Percentiles rank a stretch among this genome's conserved stretches.
Conservation (phyloP, 768 basidiomycete species). For the Amanita rimosa region DNA sequence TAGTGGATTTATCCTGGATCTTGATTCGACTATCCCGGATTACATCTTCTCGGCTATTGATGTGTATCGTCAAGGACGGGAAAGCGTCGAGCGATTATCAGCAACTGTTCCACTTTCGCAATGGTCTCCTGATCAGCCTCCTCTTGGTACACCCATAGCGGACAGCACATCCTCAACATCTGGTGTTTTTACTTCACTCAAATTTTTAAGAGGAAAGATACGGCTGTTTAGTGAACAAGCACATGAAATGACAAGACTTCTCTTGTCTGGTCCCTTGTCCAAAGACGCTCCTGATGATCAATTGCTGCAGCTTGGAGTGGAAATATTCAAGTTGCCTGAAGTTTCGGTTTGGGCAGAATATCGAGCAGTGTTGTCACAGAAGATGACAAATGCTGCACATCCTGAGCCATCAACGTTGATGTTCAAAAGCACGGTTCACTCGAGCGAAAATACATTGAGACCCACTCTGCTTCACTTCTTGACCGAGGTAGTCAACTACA, state of each 20-base stretch:
- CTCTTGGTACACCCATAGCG: conserved; percentile 10
- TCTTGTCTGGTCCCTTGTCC: conserved; percentile 20
- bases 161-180: conserved; percentile 32
- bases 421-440: conserved; percentile 83
- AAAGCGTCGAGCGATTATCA: conserved; percentile 59
- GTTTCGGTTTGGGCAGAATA: conserved; percentile 82
- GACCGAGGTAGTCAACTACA: conserved; percentile 55
- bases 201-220: conserved; percentile 80
- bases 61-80: conserved; percentile 75
- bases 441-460: conserved; percentile 74
- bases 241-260: conserved; percentile 22
- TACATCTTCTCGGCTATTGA: conserved; percentile 76
- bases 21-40: conserved; percentile 72
- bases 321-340: conserved; percentile 62
- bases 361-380: conserved; percentile 41
- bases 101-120: conserved; percentile 39
- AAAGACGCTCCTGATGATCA: conserved; percentile 40
- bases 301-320: conserved; percentile 40
- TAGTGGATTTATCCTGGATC: conserved; percentile 75
- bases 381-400: conserved; percentile 18
- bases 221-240: conserved; percentile 49
- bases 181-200: conserved; percentile 52
- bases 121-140: conserved; percentile 13
- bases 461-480: conserved; percentile 83
- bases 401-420: conserved; percentile 51